Evolutionary conservation across 176 grass and related monocot genomes (phyloP).

Genomic region (Oryza meyeriana): DNA sequence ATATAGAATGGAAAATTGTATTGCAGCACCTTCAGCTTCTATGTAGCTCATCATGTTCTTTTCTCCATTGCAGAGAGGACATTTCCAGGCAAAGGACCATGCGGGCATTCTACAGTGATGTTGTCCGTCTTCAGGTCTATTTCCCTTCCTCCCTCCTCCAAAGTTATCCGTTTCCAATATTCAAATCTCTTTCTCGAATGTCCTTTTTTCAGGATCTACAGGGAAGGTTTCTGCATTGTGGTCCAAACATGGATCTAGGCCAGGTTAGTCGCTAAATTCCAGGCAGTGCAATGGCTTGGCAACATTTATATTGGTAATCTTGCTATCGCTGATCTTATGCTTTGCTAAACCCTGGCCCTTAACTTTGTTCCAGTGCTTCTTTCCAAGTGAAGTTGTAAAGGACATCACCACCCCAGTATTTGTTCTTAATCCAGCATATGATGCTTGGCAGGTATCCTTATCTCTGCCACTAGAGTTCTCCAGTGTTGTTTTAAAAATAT

Average conservation of each 20-base stretch:
- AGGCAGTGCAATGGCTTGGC: not conserved
- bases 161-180: not conserved
- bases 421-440: constrained; percentile 84
- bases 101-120: constrained; percentile 59
- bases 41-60: not conserved
- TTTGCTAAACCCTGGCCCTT: constrained; percentile 15
- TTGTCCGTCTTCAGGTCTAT: constrained; percentile 71
- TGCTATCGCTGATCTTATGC: not conserved
- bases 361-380: constrained; percentile 61
- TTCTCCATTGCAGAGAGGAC: constrained; percentile 51
- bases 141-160: not conserved
- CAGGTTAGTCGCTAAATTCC: constrained; percentile 26
- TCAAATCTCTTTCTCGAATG: not conserved
- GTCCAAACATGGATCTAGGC: constrained; percentile 38
- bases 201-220: constrained; percentile 38
- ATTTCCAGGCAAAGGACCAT: constrained; percentile 69
- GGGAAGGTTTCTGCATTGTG: constrained; percentile 45
- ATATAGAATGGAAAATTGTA: not conserved
- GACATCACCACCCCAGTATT: constrained; percentile 64
- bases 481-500: constrained; percentile 3
- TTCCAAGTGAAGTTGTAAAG: constrained; percentile 74
- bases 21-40: not conserved
- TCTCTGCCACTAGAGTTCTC: not conserved
- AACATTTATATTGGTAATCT: not conserved
- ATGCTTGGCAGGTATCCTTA: constrained; percentile 75